Evolutionary conservation across 495 filamentous ascomycete genomes (phyloP), one percentile per base, ranked within the genome.

Genomic region (Letharia lupina): DNA sequence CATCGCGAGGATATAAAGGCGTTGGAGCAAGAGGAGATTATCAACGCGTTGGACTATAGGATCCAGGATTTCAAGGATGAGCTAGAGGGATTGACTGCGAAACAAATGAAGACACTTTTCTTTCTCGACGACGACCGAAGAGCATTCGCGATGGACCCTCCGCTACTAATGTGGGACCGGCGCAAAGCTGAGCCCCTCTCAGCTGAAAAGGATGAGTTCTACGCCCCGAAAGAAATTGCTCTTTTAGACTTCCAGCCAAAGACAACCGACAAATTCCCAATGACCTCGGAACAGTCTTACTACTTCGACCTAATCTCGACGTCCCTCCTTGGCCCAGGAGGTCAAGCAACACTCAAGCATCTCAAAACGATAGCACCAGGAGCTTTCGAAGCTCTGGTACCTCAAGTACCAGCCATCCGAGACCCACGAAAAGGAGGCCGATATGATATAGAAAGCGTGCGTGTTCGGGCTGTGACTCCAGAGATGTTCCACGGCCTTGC

Each of bases 111-210:
- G 5, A 66, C 52, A 9, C 50, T 73, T 7, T 18, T 72, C 5
- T 72, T 75, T 18, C 67, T 72, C 50, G 77, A 75, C 56, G 83
- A 86, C 69, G 84, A 83, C 64, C 70, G 77, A 42, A 73, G 79
- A 60, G 63, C 75, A 23, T 76, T 79, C 23, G 67, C 67, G 12
- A 77, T 78, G 58, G 66, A 75, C 12, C 78, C 83, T 6, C 80
- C 81, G 0, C 47, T 81, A 8, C 75, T 91, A 3, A 65, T 75
- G 60, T 91, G 84, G 84, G 88, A 91, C 70, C 83, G 81, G 7
- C 85, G 89, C 37, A 76, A 74, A 11, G 84, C 80, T 56, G 84
- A 89, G 31, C 82, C 84, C 6, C 71, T 89, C 54, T 65, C 71
- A 11, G 78, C 82, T 33, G 60, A 79, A 15, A 40, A 71, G 0